Conservation (phyloP, 352 stramenopile species). For the Globisporangium cylindrosporum region DNA sequence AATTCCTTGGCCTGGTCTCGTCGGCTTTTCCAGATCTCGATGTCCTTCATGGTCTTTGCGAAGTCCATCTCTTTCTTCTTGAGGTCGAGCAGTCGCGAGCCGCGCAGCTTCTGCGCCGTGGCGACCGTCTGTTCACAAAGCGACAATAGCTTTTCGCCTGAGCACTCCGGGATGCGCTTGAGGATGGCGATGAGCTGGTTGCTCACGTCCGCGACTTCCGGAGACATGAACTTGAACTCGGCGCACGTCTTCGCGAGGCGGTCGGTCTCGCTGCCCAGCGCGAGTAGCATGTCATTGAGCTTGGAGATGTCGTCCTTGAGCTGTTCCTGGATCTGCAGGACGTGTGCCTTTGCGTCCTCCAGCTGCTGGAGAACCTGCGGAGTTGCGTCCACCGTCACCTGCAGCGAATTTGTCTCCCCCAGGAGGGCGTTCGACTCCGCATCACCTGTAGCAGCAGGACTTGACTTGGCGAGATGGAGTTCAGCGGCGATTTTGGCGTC, state of each 20-base stretch:
- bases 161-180: conserved; percentile 43
- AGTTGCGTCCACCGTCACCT: background rate
- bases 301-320: conserved; percentile 37
- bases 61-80: conserved; percentile 52
- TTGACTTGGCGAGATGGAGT: conserved; percentile 32
- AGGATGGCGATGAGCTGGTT: conserved; percentile 24
- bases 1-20: conserved; percentile 61
- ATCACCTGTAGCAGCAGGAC: background rate
- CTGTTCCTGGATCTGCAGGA: conserved; percentile 48
- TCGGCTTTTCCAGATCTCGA: conserved; percentile 67
- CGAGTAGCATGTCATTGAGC: conserved; percentile 50
- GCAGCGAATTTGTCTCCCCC: background rate
- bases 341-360: conserved; percentile 33
- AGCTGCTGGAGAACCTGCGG: conserved; percentile 17
- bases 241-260: conserved; percentile 28
- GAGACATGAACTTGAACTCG: conserved; percentile 34
- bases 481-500: conserved; percentile 39
- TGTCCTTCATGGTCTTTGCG: conserved; percentile 47
- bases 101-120: conserved; percentile 41
- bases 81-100: conserved; percentile 47
- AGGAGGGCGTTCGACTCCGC: background rate
- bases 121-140: conserved; percentile 48
- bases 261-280: conserved; percentile 47
- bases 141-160: conserved; percentile 30
- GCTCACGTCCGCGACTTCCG: conserved; percentile 23